Base-by-base conservation (phyloP, 2,329 filamentous ascomycete species). In the Epichloe glyceriae region DNA sequence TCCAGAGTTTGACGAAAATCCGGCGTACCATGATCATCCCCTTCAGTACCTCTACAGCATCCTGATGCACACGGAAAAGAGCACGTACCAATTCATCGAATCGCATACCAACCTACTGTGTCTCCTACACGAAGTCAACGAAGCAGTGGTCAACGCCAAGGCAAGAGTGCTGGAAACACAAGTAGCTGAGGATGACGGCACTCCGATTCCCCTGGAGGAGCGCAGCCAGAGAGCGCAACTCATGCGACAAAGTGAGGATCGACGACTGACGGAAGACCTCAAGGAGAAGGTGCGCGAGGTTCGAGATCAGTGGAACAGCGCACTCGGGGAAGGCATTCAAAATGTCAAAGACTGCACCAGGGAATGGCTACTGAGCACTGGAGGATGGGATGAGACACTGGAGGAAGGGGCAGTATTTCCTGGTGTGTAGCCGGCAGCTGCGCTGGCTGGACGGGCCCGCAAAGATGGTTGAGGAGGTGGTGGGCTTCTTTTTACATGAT, bases 41-140 rank as follows among this genome's bases (percentile, higher is more conserved):
- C 69, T 96, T 62, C 88, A 96, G 67, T 97, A 98, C 64, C 76
- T 98, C 0, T 93, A 89, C 65, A 85, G 82, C 45, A 72, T 97
- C 22, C 74, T 98, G 8, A 78, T 83, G 5, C 91, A 97, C 61
- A 85, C 89, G 0, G 88, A 94, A 64, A 95, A 93, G 70, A 90
- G 85, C 59, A 91, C 88, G 8, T 94, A 95, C 62, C 93, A 97
- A 65, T 97, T 95, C 68, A 96, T 97, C 61, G 93, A 97, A 71
- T 86, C 83, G 6, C 91, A 97, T 71, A 91, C 82, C 33, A 96
- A 96, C 62, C 73, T 96, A 35, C 74, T 95, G 22, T 97, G 91
- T 61, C 73, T 97, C 38, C 69, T 95, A 51, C 93, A 96, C 61
- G 89, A 96, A 67, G 88, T 95, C 49, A 88, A 88, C 62, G 87